Conservation (phyloP, 129 eudicot species). For the Lactuca saligna region DNA sequence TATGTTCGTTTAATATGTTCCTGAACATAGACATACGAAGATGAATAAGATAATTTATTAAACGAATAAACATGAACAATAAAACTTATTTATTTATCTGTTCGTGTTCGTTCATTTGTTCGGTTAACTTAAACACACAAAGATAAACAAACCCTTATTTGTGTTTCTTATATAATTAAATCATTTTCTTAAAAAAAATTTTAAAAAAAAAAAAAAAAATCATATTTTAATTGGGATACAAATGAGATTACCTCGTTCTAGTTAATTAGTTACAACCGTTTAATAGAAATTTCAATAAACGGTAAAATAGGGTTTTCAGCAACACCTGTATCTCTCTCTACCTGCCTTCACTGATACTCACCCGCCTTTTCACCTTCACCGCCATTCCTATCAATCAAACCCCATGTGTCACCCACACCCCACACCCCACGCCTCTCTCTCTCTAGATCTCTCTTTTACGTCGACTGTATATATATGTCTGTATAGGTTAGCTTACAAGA, state of each 20-base stretch:
- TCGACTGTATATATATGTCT: not conserved
- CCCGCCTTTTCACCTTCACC: conserved; percentile 18
- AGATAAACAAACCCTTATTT: too few species aligned
- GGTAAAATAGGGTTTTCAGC: conserved; percentile 12
- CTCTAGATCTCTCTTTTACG: conserved; percentile 4
- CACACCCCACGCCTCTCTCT: not conserved
- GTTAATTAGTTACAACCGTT: not conserved
- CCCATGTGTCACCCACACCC: conserved; percentile 15
- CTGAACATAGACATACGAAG: too few species aligned
- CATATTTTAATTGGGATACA: too few species aligned
- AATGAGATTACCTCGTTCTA: not conserved
- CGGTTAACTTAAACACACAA: too few species aligned
- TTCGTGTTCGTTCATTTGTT: too few species aligned
- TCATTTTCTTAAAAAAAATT: too few species aligned
- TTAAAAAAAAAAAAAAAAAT: too few species aligned
- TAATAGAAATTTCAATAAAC: not conserved
- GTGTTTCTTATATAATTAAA: too few species aligned
- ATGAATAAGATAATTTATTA: too few species aligned
- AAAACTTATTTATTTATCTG: too few species aligned
- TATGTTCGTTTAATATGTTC: too few species aligned
- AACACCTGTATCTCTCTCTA: conserved; percentile 1
- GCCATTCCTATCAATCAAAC: conserved; percentile 17
- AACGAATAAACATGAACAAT: too few species aligned
- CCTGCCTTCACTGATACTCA: conserved; percentile 1
- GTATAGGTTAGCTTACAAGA: not conserved